Percentiles rank a stretch among this genome's conserved stretches.
phyloP scores from a whole-genome alignment of 495 filamentous ascomycete species.

The Ramalina intermedia region DNA sequence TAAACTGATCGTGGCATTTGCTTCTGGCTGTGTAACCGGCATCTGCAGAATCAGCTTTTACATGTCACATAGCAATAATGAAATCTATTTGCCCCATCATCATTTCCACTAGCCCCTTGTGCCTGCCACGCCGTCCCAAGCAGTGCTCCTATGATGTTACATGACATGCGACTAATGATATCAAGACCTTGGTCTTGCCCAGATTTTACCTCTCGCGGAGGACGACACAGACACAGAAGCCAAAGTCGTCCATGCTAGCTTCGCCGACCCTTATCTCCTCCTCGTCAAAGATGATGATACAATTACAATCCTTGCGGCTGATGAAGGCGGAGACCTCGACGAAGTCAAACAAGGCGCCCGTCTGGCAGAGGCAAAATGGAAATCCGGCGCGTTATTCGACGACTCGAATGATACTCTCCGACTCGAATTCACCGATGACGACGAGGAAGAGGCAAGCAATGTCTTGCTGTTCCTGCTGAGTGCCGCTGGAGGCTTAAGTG shows the following conservation, averaged over 20 bases:
- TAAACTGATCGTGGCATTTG: no score
- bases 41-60: no score
- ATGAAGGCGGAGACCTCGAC: slow-evolving; percentile 71
- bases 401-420: slow-evolving; percentile 46
- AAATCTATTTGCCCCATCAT: slow-evolving; percentile 4
- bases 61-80: slow-evolving; percentile 21
- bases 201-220: slow-evolving; percentile 82
- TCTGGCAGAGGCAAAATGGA: slow-evolving; percentile 49
- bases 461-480: slow-evolving; percentile 64
- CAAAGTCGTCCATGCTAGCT: slow-evolving; percentile 63
- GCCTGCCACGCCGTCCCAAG: slow-evolving; percentile 5
- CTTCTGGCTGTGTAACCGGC: no score
- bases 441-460: slow-evolving; percentile 28
- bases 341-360: slow-evolving; percentile 51
- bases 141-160: neutral
- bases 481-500: slow-evolving; percentile 54
- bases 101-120: slow-evolving; percentile 3
- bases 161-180: slow-evolving; percentile 7
- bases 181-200: slow-evolving; percentile 68
- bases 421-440: slow-evolving; percentile 22
- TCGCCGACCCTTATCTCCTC: slow-evolving; percentile 77
- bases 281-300: slow-evolving; percentile 72
- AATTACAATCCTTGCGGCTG: slow-evolving; percentile 57
- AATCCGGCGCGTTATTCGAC: slow-evolving; percentile 64
- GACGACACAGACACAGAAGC: slow-evolving; percentile 67